Conservation (phyloP, 2,329 filamentous ascomycete species). For the Dendrostoma leiphaemia region DNA sequence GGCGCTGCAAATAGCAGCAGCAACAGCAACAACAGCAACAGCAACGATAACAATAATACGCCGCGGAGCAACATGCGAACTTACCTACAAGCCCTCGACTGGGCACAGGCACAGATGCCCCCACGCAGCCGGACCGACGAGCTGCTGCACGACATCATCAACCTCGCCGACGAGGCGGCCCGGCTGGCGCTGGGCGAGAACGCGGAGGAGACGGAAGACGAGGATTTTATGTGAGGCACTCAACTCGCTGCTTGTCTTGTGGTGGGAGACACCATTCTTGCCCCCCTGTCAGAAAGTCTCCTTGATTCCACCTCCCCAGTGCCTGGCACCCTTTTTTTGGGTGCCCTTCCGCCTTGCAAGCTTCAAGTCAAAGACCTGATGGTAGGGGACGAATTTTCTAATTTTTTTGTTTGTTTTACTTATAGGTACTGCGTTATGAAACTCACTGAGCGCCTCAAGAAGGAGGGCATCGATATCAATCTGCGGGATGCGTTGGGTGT, state of each 20-base stretch:
- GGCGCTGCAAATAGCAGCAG: background rate
- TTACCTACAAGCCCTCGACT: conserved; percentile 17
- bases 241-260: conserved; percentile 3
- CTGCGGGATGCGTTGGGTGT: conserved; percentile 19
- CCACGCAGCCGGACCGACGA: conserved; percentile 33
- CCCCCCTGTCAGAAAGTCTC: conserved; percentile 5
- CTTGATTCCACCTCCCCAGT: conserved; percentile 9
- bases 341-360: too few species aligned
- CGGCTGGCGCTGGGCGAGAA: conserved; percentile 37
- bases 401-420: background rate
- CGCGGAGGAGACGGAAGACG: conserved; percentile 28
- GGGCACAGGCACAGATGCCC: conserved; percentile 19
- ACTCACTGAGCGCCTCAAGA: conserved; percentile 19
- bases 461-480: conserved; percentile 20
- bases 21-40: background rate
- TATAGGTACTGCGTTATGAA: conserved; percentile 21
- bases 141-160: conserved; percentile 34
- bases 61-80: conserved; percentile 16
- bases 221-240: conserved; percentile 40
- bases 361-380: too few species aligned
- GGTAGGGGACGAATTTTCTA: conserved; percentile 13
- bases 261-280: conserved; percentile 15
- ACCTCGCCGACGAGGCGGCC: conserved; percentile 42
- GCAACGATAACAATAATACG: background rate
- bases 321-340: too few species aligned